Percentiles rank a stretch among this genome's conserved stretches.
Evolutionary conservation across 1,139 yeast species (phyloP).

Genomic region (Pichia sp.): DNA sequence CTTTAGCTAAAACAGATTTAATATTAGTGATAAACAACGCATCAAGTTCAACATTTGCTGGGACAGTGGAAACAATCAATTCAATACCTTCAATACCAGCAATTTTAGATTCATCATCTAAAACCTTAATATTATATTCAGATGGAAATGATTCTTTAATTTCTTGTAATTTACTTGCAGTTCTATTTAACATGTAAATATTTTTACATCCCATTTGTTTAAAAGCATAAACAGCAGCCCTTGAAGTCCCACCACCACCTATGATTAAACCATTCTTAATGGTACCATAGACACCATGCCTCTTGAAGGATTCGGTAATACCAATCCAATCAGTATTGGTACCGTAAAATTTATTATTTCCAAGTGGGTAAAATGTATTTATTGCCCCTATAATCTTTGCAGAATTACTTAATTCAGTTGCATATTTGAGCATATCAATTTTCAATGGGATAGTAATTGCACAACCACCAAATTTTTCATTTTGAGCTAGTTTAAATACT

Average conservation of each 20-base stretch:
- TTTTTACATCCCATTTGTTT: conserved; percentile 68
- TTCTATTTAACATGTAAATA: conserved; percentile 80
- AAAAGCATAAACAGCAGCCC: conserved; percentile 91
- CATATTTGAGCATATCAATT: conserved; percentile 63
- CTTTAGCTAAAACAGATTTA: conserved; percentile 41
- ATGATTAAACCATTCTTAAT: conserved; percentile 53
- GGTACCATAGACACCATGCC: conserved; percentile 46
- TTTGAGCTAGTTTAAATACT: conserved; percentile 43
- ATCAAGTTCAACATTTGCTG: conserved; percentile 78
- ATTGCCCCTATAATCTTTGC: conserved; percentile 86
- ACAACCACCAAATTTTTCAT: conserved; percentile 68
- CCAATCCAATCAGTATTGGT: conserved; percentile 98
- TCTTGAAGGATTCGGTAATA: conserved; percentile 58
- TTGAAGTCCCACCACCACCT: conserved; percentile 97
- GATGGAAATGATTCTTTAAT: conserved; percentile 57
- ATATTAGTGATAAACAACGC: conserved; percentile 38
- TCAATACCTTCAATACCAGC: conserved; percentile 42
- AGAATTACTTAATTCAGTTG: conserved; percentile 59
- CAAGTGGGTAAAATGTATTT: conserved; percentile 68
- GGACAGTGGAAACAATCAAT: conserved; percentile 77
- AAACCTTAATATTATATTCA: conserved; percentile 49
- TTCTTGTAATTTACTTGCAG: conserved; percentile 55
- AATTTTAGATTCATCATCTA: conserved; percentile 45
- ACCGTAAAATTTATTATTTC: conserved; percentile 56
- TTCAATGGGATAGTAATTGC: conserved; percentile 91